Conservation (phyloP, 495 filamentous ascomycete species). For the Oidiodendron maius region DNA sequence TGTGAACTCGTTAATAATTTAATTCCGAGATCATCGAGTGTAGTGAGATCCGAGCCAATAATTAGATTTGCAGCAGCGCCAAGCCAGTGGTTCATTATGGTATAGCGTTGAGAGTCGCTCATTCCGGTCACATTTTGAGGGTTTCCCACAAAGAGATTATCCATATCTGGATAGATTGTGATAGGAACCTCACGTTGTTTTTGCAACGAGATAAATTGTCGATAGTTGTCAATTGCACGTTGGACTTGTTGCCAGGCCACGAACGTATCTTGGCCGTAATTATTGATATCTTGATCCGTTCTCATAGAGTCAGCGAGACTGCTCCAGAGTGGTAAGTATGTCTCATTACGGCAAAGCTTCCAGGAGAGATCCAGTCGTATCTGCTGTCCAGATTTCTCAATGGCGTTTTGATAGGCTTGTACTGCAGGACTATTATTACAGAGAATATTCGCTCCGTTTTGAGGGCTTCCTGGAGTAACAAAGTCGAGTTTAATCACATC, state of each 20-base stretch:
- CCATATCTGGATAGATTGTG: constrained; percentile 26
- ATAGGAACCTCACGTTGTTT: not conserved
- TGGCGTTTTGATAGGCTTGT: constrained; percentile 24
- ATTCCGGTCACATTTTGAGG: constrained; percentile 21
- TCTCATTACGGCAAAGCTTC: constrained; percentile 25
- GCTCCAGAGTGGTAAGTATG: constrained; percentile 22
- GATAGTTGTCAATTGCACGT: constrained; percentile 27
- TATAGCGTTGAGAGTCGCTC: constrained; percentile 21
- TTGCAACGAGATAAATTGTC: constrained; percentile 13
- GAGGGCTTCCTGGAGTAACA: constrained; percentile 23
- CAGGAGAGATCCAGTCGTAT: constrained; percentile 28
- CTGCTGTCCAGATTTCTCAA: constrained; percentile 19
- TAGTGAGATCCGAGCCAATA: constrained; percentile 23
- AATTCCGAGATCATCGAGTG: constrained; percentile 19
- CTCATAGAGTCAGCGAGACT: constrained; percentile 25
- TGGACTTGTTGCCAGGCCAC: constrained; percentile 23
- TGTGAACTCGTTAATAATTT: constrained; percentile 16
- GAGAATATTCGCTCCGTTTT: constrained; percentile 19
- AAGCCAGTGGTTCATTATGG: constrained; percentile 28
- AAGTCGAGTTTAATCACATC: constrained; percentile 28
- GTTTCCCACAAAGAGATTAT: constrained; percentile 25
- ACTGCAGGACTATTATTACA: constrained; percentile 19
- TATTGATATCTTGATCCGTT: constrained; percentile 27
- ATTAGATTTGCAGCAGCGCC: constrained; percentile 27
- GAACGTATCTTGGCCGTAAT: constrained; percentile 20